Evolutionary conservation across 768 basidiomycete genomes (phyloP).

Genomic region (Erythrobasidium yunnanense): DNA sequence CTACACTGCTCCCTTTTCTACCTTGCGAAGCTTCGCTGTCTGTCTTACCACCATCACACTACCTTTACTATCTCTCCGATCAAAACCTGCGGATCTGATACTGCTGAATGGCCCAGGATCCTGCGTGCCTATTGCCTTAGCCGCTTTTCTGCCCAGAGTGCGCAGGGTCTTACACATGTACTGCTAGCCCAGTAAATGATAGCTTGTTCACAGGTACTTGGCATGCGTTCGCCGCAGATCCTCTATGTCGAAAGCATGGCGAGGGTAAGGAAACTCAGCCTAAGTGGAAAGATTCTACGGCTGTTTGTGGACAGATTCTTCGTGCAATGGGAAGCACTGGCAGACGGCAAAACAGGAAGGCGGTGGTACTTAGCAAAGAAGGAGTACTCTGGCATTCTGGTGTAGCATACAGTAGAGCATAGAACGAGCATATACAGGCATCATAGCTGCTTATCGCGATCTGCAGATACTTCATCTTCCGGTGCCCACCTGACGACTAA

Average conservation of each 20-base stretch:
- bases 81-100: constrained; percentile 58
- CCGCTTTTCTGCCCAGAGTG: constrained; percentile 45
- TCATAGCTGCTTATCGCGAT: too few relatives aligned
- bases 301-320: constrained; percentile 82
- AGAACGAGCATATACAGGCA: neutral
- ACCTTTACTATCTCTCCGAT: constrained; percentile 44
- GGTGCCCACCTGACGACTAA: neutral
- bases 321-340: constrained; percentile 72
- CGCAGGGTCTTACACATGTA: too few relatives aligned
- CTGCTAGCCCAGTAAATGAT: neutral
- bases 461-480: neutral
- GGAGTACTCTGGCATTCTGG: constrained; percentile 7
- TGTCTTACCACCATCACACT: constrained; percentile 57
- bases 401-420: neutral
- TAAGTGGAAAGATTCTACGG: constrained; percentile 70
- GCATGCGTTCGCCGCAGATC: constrained; percentile 57
- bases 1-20: constrained; percentile 57
- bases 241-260: constrained; percentile 94
- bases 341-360: constrained; percentile 38
- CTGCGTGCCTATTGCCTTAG: constrained; percentile 64
- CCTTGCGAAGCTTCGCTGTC: constrained; percentile 51
- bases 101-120: constrained; percentile 93
- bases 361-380: neutral
- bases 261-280: constrained; percentile 64
- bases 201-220: constrained; percentile 54